phyloP scores from a whole-genome alignment of 352 stramenopile genomes.

The Pythium brassicae region DNA sequence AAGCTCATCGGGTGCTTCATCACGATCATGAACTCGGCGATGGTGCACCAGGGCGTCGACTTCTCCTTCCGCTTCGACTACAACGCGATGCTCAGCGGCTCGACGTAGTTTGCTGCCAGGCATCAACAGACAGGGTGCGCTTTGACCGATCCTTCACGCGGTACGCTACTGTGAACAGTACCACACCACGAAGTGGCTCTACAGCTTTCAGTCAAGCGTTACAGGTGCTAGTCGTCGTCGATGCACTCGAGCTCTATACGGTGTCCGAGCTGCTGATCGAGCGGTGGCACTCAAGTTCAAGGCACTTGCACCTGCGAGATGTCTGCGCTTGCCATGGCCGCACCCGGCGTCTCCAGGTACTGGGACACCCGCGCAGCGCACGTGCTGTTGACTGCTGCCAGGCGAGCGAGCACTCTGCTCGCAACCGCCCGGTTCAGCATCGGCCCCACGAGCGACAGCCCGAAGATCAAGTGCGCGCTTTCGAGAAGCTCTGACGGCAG shows the following conservation, averaged over 20 bases:
- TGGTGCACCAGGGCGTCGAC: conserved; percentile 9
- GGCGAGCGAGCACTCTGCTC: background rate
- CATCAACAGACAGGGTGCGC: too few relatives aligned
- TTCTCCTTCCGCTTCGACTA: conserved; percentile 12
- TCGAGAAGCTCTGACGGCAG: background rate
- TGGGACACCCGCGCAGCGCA: background rate
- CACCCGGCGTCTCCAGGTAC: background rate
- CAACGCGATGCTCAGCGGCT: background rate
- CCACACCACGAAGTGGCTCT: too few relatives aligned
- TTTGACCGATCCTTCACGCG: too few relatives aligned
- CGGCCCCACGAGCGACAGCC: background rate
- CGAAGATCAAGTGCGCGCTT: background rate
- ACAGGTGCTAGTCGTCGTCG: too few relatives aligned
- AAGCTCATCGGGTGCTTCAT: conserved; percentile 13
- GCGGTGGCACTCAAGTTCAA: too few relatives aligned
- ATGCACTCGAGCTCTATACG: too few relatives aligned
- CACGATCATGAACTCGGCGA: conserved; percentile 11
- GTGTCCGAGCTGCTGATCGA: too few relatives aligned
- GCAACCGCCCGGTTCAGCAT: background rate
- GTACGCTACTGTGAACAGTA: too few relatives aligned
- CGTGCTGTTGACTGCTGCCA: background rate
- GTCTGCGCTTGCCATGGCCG: too few relatives aligned
- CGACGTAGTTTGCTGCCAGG: too few relatives aligned
- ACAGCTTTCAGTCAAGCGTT: too few relatives aligned
- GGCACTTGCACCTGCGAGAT: too few relatives aligned